phyloP scores from a whole-genome alignment of 2,329 filamentous ascomycete species.

The Kalmusia sp. region DNA sequence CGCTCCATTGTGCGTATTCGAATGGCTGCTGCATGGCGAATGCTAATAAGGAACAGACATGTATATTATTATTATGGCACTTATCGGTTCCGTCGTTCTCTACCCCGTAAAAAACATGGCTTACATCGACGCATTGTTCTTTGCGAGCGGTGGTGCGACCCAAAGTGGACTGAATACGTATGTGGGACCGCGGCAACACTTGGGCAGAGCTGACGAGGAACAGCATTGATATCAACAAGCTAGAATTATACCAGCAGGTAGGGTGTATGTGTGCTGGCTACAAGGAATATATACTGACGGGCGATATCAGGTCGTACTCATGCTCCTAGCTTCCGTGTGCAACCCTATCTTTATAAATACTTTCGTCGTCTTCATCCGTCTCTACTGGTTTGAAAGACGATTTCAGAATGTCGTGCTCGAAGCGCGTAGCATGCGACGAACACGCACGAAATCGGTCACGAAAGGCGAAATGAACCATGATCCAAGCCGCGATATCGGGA shows the following conservation, averaged over 20 bases:
- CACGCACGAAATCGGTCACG: slow-evolving; percentile 65
- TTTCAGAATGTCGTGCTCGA: slow-evolving; percentile 86
- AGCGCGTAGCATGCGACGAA: slow-evolving; percentile 70
- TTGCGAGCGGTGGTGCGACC: slow-evolving; percentile 83
- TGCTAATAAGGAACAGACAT: slow-evolving; percentile 62
- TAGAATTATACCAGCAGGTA: slow-evolving; percentile 57
- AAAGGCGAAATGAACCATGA: slow-evolving; percentile 56
- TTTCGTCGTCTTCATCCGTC: slow-evolving; percentile 85
- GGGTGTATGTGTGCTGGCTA: slow-evolving; percentile 39
- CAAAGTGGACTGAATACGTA: slow-evolving; percentile 91
- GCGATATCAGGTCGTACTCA: slow-evolving; percentile 60
- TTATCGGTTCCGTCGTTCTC: slow-evolving; percentile 79
- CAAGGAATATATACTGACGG: neutral
- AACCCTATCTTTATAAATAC: slow-evolving; percentile 57
- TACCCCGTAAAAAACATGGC: slow-evolving; percentile 68
- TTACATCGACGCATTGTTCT: slow-evolving; percentile 90
- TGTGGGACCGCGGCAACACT: slow-evolving; percentile 12
- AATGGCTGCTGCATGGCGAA: slow-evolving; percentile 15
- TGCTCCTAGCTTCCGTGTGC: slow-evolving; percentile 45
- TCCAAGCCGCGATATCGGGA: slow-evolving; percentile 51
- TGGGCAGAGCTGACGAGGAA: slow-evolving; percentile 20
- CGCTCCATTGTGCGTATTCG: slow-evolving; percentile 68
- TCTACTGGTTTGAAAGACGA: slow-evolving; percentile 98
- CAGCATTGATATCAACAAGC: slow-evolving; percentile 57
- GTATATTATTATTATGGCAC: slow-evolving; percentile 77